Conservation (phyloP, 441 rosid genomes). For the Populus hybrid region DNA sequence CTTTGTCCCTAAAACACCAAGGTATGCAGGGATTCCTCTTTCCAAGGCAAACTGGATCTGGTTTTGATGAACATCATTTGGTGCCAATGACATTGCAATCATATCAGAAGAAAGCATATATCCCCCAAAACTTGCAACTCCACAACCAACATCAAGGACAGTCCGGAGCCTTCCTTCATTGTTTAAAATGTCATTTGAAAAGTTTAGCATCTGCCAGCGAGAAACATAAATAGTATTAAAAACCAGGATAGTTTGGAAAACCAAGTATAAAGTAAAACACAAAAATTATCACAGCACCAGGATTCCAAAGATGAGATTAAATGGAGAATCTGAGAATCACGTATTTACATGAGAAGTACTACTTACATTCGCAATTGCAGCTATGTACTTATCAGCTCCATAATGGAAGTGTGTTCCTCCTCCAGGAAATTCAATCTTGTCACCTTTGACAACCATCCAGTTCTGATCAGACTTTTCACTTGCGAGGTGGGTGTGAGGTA, state of each 20-base stretch:
- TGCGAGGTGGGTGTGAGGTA: conserved; percentile 99
- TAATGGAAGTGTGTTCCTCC: conserved; percentile 99
- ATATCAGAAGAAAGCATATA: conserved; percentile 87
- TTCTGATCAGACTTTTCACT: conserved; percentile 98
- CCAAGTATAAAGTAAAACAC: neutral
- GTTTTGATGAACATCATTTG: conserved; percentile 98
- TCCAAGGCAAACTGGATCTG: conserved; percentile 99
- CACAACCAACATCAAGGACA: conserved; percentile 97
- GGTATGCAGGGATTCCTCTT: conserved; percentile 94
- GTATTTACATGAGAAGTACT: conserved; percentile 7
- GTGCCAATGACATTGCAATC: conserved; percentile 88
- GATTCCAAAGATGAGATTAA: neutral
- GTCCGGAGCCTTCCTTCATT: conserved; percentile 78
- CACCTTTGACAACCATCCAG: conserved; percentile 99
- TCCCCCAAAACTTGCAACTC: conserved; percentile 98
- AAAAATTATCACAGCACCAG: neutral
- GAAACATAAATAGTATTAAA: neutral
- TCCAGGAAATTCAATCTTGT: conserved; percentile 87
- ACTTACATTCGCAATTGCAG: conserved; percentile 93
- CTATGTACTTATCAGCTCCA: conserved; percentile 97
- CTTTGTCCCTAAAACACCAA: conserved; percentile 94
- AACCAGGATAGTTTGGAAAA: neutral
- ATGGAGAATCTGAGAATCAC: neutral
- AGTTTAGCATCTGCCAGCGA: conserved; percentile 83
- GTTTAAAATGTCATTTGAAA: conserved; percentile 66